Percentiles rank a stretch among this genome's conserved stretches.
These are phyloP conservation scores for Pichia kluyveri DNA, from an alignment of 805 yeast species.

Conservation along the genomic window DNA sequence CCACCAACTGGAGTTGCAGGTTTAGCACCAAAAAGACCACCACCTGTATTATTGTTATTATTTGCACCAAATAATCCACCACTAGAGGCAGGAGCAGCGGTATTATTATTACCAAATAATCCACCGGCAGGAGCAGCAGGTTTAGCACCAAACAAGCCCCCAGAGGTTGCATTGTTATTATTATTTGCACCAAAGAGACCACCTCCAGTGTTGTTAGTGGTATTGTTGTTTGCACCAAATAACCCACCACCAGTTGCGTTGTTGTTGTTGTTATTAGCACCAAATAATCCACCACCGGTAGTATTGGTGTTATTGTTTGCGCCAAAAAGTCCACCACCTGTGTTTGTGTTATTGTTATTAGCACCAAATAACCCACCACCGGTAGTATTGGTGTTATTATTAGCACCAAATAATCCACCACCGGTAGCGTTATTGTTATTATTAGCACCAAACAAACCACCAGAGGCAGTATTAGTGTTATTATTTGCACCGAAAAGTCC, in stretches of 20 bases:
- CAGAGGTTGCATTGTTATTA: slow-evolving; percentile 12
- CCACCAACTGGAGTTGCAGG: slow-evolving; percentile 16
- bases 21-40: slow-evolving; percentile 20
- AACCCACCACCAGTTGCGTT: slow-evolving; percentile 21
- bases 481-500: slow-evolving; percentile 27
- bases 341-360: slow-evolving; percentile 10
- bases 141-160: slow-evolving; percentile 12
- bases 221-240: slow-evolving; percentile 24
- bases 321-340: slow-evolving; percentile 21
- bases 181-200: slow-evolving; percentile 15
- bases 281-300: slow-evolving; percentile 25
- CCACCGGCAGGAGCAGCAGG: slow-evolving; percentile 11
- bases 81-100: slow-evolving; percentile 12
- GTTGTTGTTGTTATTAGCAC: slow-evolving; percentile 13
- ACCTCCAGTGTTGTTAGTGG: slow-evolving; percentile 10
- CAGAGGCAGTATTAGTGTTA: slow-evolving; percentile 8
- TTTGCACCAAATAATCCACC: slow-evolving; percentile 13
- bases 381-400: slow-evolving; percentile 9
- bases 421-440: slow-evolving; percentile 7
- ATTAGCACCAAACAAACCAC: slow-evolving; percentile 11
- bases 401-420: slow-evolving; percentile 28
- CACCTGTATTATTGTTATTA: slow-evolving; percentile 15
- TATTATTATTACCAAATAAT: slow-evolving; percentile 28
- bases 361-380: slow-evolving; percentile 25
- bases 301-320: slow-evolving; percentile 5